Evolutionary conservation across 2,329 filamentous ascomycete genomes (phyloP), one percentile per base, ranked within the genome.

Genomic region (Colletotrichum sp.): DNA sequence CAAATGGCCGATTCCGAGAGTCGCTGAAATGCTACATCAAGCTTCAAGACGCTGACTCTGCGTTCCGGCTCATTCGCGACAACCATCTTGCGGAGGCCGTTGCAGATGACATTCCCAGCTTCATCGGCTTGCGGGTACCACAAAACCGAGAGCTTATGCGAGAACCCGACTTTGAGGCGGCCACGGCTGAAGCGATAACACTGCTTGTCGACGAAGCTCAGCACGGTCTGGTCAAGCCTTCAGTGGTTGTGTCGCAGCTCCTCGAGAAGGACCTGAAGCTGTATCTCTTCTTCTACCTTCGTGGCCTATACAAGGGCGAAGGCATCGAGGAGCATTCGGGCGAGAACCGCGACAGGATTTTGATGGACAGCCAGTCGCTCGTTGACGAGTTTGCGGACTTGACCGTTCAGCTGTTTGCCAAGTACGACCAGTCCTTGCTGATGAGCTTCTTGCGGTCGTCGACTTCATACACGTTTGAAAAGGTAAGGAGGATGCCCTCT

Each of bases 241-340:
- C 92, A 5, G 90, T 93, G 4, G 96, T 99, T 3, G 93, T 98
- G 4, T 86, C 89, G 7, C 96, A 99, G 82, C 88, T 99, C 3
- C 89, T 93, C 79, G 88, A 89, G 24, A 92, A 93, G 76, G 89
- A 92, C 21, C 87, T 95, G 67, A 88, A 92, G 67, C 87, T 95
- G 0, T 98, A 98, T 81, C 90, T 98, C 0, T 99, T 95, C 86
- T 98, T 99, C 85, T 99, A 99, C 83, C 90, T 99, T 28, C 93
- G 94, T 14, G 93, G 93, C 1, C 88, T 99, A 4, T 99, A 96
- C 96, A 91, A 90, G 75, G 95, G 95, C 1, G 91, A 95, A 75
- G 91, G 91, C 12, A 90, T 93, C 43, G 85, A 87, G 74, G 89
- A 91, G 71, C 87, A 89, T 78, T 83, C 84, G 24, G 87, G 86